phyloP scores from a whole-genome alignment of 2,329 filamentous ascomycete genomes.

The Fulvia fulva region DNA sequence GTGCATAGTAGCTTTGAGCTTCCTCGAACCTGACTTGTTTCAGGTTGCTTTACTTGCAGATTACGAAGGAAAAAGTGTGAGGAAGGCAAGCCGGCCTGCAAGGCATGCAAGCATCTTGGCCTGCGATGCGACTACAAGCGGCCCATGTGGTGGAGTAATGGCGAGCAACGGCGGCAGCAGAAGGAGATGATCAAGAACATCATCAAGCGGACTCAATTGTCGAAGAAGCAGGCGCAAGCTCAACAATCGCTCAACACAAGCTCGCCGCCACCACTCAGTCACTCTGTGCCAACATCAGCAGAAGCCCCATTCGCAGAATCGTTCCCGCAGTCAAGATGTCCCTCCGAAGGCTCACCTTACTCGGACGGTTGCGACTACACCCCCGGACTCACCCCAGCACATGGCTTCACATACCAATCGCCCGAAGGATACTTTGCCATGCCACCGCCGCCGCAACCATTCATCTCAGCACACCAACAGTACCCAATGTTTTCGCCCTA shows the following conservation, averaged over 20 bases:
- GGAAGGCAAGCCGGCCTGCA: conserved; percentile 61
- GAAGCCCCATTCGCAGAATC: conserved; percentile 70
- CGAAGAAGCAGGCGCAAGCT: conserved; percentile 64
- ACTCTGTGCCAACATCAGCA: conserved; percentile 65
- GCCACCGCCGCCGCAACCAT: conserved; percentile 49
- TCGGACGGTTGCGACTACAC: conserved; percentile 60
- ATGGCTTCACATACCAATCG: conserved; percentile 50
- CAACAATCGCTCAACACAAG: conserved; percentile 47
- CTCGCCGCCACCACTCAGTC: conserved; percentile 68
- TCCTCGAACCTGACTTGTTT: conserved; percentile 33
- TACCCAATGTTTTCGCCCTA: conserved; percentile 70
- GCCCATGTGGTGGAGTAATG: conserved; percentile 96
- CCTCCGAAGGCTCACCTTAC: conserved; percentile 76
- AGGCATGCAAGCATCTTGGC: conserved; percentile 66
- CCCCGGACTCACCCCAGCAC: background rate
- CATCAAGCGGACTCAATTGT: conserved; percentile 94
- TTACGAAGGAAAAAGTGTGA: conserved; percentile 68
- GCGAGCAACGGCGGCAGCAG: conserved; percentile 75
- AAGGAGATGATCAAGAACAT: conserved; percentile 96
- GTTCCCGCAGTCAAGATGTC: conserved; percentile 67
- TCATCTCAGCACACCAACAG: conserved; percentile 19
- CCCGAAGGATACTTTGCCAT: conserved; percentile 57
- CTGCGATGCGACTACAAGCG: conserved; percentile 93
- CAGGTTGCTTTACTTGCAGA: conserved; percentile 66
- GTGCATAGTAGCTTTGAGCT: conserved; percentile 30